Evolutionary conservation across 352 stramenopile species (phyloP).

Genomic region (Phytophthora meadii): DNA sequence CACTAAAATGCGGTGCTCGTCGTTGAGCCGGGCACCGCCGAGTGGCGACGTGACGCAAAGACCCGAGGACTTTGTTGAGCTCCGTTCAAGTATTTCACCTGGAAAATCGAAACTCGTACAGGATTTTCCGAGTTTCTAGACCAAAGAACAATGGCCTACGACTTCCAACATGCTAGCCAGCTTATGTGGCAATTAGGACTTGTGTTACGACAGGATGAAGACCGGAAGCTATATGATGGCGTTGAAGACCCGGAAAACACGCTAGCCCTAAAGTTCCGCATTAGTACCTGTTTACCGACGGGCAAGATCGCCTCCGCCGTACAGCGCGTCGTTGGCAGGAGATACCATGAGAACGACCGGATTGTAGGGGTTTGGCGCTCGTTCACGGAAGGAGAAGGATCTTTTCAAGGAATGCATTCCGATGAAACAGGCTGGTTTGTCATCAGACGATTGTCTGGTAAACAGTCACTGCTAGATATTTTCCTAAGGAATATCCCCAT

Average conservation of each 20-base stretch:
- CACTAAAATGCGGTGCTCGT: too few relatives aligned
- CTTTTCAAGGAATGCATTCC: not conserved
- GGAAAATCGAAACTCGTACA: not conserved
- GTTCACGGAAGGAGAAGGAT: not conserved
- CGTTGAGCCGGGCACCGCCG: too few relatives aligned
- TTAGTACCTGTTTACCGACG: not conserved
- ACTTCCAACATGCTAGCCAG: not conserved
- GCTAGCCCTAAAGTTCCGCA: not conserved
- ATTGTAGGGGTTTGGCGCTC: constrained; percentile 1
- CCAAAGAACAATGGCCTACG: not conserved
- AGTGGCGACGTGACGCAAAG: too few relatives aligned
- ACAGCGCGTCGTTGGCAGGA: not conserved
- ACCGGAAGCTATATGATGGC: not conserved
- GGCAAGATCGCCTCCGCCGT: not conserved
- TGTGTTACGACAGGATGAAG: not conserved
- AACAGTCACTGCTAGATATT: not conserved
- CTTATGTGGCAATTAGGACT: not conserved
- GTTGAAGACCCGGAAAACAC: not conserved
- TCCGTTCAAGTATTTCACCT: too few relatives aligned
- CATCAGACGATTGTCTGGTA: not conserved
- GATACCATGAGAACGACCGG: not conserved
- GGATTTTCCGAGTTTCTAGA: not conserved
- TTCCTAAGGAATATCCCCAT: not conserved
- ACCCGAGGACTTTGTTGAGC: too few relatives aligned
- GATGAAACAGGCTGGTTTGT: constrained; percentile 3